These are phyloP conservation scores for Lactarius trivialis DNA, from an alignment of 768 basidiomycete genomes.

Conservation along the genomic window DNA sequence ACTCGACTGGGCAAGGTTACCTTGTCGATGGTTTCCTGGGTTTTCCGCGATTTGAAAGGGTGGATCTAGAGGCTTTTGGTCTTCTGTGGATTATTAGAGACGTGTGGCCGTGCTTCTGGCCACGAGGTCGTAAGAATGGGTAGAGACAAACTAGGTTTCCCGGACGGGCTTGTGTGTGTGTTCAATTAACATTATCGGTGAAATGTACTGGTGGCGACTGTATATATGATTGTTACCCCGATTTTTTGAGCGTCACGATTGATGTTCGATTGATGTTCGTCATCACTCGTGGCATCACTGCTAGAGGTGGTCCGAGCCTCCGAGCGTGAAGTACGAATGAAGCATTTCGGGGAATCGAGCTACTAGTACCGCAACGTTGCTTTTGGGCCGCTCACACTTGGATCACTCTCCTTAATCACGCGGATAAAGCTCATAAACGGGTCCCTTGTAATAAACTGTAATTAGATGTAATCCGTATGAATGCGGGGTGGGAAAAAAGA, in stretches of 20 bases:
- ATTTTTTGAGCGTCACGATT: not conserved
- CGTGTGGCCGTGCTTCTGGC: not conserved
- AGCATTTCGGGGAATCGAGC: too few species aligned
- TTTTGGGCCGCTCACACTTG: too few species aligned
- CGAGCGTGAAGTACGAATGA: not conserved
- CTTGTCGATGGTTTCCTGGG: slow-evolving; percentile 29
- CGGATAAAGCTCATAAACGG: not conserved
- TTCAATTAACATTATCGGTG: not conserved
- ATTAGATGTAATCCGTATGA: not conserved
- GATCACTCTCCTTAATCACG: not conserved
- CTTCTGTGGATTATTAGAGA: not conserved
- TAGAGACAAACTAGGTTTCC: not conserved
- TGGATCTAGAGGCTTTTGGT: slow-evolving; percentile 1
- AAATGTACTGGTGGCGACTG: not conserved
- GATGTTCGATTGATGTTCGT: not conserved
- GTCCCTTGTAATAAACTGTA: not conserved
- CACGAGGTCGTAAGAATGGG: not conserved
- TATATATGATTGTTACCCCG: not conserved
- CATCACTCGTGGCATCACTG: not conserved
- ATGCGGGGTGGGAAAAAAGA: not conserved
- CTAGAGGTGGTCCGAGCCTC: not conserved
- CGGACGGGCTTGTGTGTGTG: not conserved
- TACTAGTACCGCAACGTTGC: too few species aligned
- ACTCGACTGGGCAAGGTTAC: slow-evolving; percentile 25
- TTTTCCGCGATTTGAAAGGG: slow-evolving; percentile 4